Base-by-base conservation (phyloP, 441 rosid genomes). In the Aquilaria agallochum region DNA sequence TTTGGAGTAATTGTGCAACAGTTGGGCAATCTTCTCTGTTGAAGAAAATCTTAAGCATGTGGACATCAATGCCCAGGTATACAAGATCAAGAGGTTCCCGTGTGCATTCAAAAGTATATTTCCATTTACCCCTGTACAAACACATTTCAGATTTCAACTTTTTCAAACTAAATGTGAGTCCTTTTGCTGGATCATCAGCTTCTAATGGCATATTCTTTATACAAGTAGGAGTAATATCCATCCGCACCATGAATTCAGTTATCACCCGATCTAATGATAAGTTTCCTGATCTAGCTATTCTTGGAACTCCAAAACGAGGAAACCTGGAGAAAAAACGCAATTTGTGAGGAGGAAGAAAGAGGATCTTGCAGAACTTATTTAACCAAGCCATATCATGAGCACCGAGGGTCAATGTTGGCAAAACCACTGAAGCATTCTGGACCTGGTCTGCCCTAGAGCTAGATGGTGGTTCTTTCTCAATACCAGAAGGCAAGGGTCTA, bases 301-400 rank as follows among this genome's bases (percentile, higher is more conserved):
- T 78, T 15, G 97, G 84, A 64, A 90, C 77, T 51, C 98, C 97
- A 82, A 79, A 92, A 65, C 98, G 92, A 64, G 96, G 90, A 78
- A 85, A 92, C 65, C 96, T 77, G 46, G 98, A 86, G 81, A 92
- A 92, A 56, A 73, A 65, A 12, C 97, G 96, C 71, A 92, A 68
- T 72, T 92, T 92, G 77, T 92, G 92, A 10, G 98, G 98, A 69
- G 98, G 97, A 72, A 78, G 68, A 72, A 83, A 83, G 69, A 88
- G 83, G 84, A 92, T 57, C 64, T 61, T 76, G 84, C 94, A 84
- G 69, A 92, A 90, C 82, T 81, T 90, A 45, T 59, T 60, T 60
- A 90, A 40, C 98, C 98, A 92, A 10, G 97, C 96, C 62, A 92
- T 68, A 80, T 90, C 96, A 85, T 90, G 97, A 66, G 98, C 90